Evolutionary conservation across 2,329 filamentous ascomycete genomes (phyloP).

Genomic region (Coleophoma eucalyptorum): DNA sequence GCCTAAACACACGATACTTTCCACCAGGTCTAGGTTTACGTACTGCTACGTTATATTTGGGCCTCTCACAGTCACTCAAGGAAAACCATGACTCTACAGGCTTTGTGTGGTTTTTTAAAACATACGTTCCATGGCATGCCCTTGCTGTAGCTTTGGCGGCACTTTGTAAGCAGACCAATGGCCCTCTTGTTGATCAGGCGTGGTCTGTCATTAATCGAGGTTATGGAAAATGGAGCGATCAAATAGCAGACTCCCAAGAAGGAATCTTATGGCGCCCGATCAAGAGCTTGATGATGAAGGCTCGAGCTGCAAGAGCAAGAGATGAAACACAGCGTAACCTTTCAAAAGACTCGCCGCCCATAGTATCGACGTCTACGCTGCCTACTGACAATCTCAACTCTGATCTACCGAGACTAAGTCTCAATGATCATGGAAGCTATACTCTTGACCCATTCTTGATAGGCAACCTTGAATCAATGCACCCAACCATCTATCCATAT

Average conservation of each 20-base stretch:
- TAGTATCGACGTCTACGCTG: too few relatives aligned
- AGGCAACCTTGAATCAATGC: too few relatives aligned
- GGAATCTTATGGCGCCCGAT: conserved; percentile 52
- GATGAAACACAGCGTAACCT: background rate
- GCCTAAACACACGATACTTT: too few relatives aligned
- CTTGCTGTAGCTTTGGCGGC: conserved; percentile 48
- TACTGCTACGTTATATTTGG: conserved; percentile 35
- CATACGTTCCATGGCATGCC: conserved; percentile 53
- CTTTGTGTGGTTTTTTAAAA: conserved; percentile 43
- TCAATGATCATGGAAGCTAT: too few relatives aligned
- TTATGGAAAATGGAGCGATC: conserved; percentile 38
- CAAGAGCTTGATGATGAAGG: conserved; percentile 47
- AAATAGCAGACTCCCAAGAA: conserved; percentile 44
- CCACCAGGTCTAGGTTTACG: conserved; percentile 23
- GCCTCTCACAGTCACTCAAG: conserved; percentile 17
- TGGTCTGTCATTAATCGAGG: conserved; percentile 45
- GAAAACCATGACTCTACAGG: conserved; percentile 23
- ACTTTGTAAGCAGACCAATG: conserved; percentile 41
- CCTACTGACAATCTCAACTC: too few relatives aligned
- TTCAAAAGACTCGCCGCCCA: too few relatives aligned
- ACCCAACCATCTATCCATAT: too few relatives aligned
- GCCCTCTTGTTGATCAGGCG: conserved; percentile 23
- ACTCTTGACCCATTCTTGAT: too few relatives aligned
- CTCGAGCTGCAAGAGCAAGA: conserved; percentile 34
- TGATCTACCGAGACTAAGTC: too few relatives aligned